phyloP scores from a whole-genome alignment of 129 eudicot species.

The Flaveria brownii region DNA sequence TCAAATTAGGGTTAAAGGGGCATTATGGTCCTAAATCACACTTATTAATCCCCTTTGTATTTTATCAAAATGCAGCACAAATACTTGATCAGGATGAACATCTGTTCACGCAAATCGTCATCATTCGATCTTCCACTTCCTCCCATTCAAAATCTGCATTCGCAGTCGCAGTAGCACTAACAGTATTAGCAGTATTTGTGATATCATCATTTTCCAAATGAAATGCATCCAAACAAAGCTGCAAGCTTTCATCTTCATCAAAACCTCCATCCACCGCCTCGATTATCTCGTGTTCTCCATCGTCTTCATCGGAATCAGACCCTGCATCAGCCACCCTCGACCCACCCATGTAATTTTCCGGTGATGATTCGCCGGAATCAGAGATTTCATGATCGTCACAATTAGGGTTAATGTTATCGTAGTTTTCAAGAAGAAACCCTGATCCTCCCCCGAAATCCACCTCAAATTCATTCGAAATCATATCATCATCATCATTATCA shows the following conservation, averaged over 20 bases:
- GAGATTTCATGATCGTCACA: constrained; percentile 3
- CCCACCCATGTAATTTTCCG: too few species aligned
- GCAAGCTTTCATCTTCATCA: constrained; percentile 34
- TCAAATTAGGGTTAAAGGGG: too few species aligned
- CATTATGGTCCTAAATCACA: too few species aligned
- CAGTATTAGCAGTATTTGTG: neutral
- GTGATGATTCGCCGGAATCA: neutral
- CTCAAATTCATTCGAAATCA: constrained; percentile 33
- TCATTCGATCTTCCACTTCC: constrained; percentile 53
- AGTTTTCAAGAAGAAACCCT: constrained; percentile 23
- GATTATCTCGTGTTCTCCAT: constrained; percentile 7
- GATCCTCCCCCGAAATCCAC: constrained; percentile 46
- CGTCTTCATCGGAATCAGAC: constrained; percentile 32
- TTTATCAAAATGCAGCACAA: too few species aligned
- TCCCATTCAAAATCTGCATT: constrained; percentile 70
- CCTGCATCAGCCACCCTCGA: constrained; percentile 12
- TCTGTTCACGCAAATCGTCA: too few species aligned
- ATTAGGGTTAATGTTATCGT: constrained; percentile 12
- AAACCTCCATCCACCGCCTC: constrained; percentile 20
- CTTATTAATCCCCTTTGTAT: too few species aligned
- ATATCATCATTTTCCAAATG: constrained; percentile 39
- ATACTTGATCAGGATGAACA: too few species aligned
- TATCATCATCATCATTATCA: constrained; percentile 34
- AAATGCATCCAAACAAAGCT: constrained; percentile 55
- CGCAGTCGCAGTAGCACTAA: neutral